Conservation (phyloP, 257 asterid genomes). For the Nicotiana undulata region DNA sequence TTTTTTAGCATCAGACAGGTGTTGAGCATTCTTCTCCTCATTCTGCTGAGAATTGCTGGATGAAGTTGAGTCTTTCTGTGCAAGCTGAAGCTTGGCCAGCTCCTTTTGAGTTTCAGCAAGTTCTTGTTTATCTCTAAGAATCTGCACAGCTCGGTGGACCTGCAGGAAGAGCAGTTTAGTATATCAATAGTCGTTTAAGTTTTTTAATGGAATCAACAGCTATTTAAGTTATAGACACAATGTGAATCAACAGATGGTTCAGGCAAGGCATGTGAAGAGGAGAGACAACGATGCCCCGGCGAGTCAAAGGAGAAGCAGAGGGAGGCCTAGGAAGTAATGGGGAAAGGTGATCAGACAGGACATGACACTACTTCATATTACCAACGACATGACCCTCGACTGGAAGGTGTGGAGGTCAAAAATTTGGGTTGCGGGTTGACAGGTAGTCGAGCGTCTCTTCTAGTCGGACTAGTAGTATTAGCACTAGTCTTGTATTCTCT, state of each 20-base stretch:
- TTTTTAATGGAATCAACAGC: background rate
- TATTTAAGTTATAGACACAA: background rate
- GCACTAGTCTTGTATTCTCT: too few relatives aligned
- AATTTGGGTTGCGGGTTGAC: too few relatives aligned
- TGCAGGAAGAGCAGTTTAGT: slow-evolving; percentile 16
- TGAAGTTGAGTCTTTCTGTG: slow-evolving; percentile 58
- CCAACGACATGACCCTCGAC: too few relatives aligned
- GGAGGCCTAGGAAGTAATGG: too few relatives aligned
- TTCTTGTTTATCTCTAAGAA: slow-evolving; percentile 91
- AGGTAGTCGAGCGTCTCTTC: too few relatives aligned
- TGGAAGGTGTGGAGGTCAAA: too few relatives aligned
- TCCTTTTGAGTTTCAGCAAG: slow-evolving; percentile 91
- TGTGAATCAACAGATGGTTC: background rate
- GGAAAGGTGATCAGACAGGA: too few relatives aligned
- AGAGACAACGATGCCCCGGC: too few relatives aligned
- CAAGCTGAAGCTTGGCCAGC: slow-evolving; percentile 85
- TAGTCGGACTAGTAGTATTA: too few relatives aligned
- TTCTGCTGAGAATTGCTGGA: slow-evolving; percentile 39
- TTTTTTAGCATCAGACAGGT: slow-evolving; percentile 44
- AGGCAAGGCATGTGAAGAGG: too few relatives aligned
- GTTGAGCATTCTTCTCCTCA: slow-evolving; percentile 48
- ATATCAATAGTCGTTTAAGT: background rate
- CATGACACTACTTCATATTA: too few relatives aligned
- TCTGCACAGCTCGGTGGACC: slow-evolving; percentile 94
- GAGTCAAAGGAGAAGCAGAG: too few relatives aligned